phyloP scores from a whole-genome alignment of 2,329 filamentous ascomycete genomes.

The Microsporum audouinii region DNA sequence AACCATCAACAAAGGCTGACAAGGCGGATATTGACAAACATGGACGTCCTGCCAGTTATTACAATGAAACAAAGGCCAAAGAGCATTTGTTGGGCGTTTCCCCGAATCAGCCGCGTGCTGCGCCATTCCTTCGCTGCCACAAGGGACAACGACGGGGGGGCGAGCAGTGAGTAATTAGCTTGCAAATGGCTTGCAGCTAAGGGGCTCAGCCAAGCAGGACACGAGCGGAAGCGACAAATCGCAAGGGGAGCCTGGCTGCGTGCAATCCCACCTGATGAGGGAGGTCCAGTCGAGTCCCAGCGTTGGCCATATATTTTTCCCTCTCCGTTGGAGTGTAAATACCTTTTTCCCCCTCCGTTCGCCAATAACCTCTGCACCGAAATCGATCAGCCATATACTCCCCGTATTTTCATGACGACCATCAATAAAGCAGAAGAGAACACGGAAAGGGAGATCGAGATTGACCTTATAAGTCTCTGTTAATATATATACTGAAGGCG shows the following conservation, averaged over 20 bases:
- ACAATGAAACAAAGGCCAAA: not conserved
- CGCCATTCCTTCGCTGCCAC: conserved; percentile 7
- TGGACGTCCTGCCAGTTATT: no score
- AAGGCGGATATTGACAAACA: no score
- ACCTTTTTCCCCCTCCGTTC: not conserved
- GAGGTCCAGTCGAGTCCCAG: not conserved
- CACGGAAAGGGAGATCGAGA: not conserved
- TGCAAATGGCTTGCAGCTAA: conserved; percentile 1
- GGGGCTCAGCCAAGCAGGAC: not conserved
- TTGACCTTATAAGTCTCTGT: not conserved
- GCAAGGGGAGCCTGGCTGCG: not conserved
- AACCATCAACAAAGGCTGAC: no score
- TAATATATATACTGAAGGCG: not conserved
- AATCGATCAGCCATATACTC: not conserved
- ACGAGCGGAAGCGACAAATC: conserved; percentile 3
- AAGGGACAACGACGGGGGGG: not conserved
- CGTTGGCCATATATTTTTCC: not conserved
- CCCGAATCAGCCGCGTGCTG: conserved; percentile 10
- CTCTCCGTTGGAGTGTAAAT: not conserved
- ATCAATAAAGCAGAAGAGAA: not conserved
- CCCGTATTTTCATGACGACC: not conserved
- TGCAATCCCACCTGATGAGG: conserved; percentile 1
- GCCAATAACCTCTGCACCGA: not conserved
- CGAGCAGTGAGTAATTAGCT: not conserved
- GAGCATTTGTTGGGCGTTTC: conserved; percentile 1